A percentile compares a stretch with the other conserved stretches of the same genome.
Evolutionary conservation across 257 asterid genomes (phyloP).

Genomic region (Oldenlandia corymbosa): DNA sequence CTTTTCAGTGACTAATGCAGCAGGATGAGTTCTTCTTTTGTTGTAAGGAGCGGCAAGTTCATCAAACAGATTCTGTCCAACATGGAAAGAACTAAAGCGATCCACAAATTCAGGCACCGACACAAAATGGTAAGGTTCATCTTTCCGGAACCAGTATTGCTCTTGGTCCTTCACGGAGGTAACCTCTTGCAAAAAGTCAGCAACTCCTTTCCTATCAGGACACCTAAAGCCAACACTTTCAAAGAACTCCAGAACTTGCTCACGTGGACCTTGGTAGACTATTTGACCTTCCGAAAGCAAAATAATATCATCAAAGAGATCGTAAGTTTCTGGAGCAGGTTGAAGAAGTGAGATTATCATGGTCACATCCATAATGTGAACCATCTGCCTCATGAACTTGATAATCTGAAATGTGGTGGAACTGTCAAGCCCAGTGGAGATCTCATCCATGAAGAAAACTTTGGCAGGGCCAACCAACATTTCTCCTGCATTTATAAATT

Average conservation of each 20-base stretch:
- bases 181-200: slow-evolving; percentile 94
- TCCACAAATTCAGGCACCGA: slow-evolving; percentile 66
- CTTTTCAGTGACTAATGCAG: slow-evolving; percentile 80
- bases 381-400: slow-evolving; percentile 89
- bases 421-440: slow-evolving; percentile 96
- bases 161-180: slow-evolving; percentile 85
- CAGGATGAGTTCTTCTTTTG: slow-evolving; percentile 67
- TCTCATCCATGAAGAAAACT: slow-evolving; percentile 96
- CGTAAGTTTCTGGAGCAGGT: slow-evolving; percentile 92
- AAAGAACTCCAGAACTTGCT: slow-evolving; percentile 67
- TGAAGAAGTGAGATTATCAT: slow-evolving; percentile 93
- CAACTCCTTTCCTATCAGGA: slow-evolving; percentile 90
- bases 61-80: slow-evolving; percentile 58
- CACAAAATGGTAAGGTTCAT: slow-evolving; percentile 55
- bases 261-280: slow-evolving; percentile 92
- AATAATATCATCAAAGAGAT: slow-evolving; percentile 81
- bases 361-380: slow-evolving; percentile 83
- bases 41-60: slow-evolving; percentile 73
- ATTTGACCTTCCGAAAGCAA: slow-evolving; percentile 78
- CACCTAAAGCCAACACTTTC: slow-evolving; percentile 83
- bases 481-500: slow-evolving; percentile 54
- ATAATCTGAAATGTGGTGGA: slow-evolving; percentile 85
- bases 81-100: slow-evolving; percentile 57
- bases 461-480: slow-evolving; percentile 96
- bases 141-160: slow-evolving; percentile 76